Evolutionary conservation across 495 filamentous ascomycete genomes (phyloP), one percentile per base, ranked within the genome.

Genomic region (Usnea hakonensis): DNA sequence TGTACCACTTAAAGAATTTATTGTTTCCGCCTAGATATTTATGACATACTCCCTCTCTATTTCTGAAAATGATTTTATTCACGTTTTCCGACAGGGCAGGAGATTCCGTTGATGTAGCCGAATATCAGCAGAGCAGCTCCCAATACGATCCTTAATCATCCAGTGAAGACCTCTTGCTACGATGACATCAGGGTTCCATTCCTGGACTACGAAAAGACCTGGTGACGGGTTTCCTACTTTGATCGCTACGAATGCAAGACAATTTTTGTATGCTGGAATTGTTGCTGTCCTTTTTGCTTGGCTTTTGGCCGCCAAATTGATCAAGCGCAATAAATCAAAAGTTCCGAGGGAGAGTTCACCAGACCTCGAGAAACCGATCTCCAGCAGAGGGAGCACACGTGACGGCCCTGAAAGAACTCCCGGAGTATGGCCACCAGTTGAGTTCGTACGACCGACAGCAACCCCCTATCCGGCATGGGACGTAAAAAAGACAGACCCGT

Each of bases 401-500:
- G 68, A 64, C 54, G 55, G 54, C 23, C 64, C 64, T 16, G 57
- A 57, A 61, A 57, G 63, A 36, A 43, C 60, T 32, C 50, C 68
- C 21, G 69, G 69, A 81, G 85, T 85, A 76, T 96, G 91, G 90
- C 74, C 70, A 13, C 87, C 88, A 1, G 83, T 82, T 5, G 72
- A 82, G 53, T 95, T 91, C 77, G 79, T 82, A 63, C 75, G 86
- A 30, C 89, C 90, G 3, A 74, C 78, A 14, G 86, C 90, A 44
- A 38, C 78, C 0, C 83, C 90, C 10, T 90, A 87, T 63, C 81
- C 82, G 7, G 72, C 84, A 71, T 95, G 91, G 91, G 81, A 88
- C 64, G 70, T 94, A 40, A 71, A 82, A 50, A 74, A 76, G 52
- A 88, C 90, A 3, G 90, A 89, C 65, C 89, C 91, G 5, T 82